Conservation (phyloP, 179 eudicot genomes). For the Patellifolia procumbens region DNA sequence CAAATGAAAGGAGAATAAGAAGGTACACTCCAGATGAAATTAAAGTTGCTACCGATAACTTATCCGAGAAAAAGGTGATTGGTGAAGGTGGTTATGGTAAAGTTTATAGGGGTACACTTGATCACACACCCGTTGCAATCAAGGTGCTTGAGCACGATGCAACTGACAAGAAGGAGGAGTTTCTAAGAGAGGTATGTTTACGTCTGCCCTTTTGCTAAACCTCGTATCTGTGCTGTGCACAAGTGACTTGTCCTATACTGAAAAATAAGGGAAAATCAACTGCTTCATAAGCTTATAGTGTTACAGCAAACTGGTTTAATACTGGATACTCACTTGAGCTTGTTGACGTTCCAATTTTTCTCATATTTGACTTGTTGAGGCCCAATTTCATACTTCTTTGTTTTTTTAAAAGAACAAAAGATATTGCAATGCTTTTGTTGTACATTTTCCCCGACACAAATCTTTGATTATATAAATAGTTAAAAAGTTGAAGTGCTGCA, state of each 20-base stretch:
- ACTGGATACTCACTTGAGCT: not conserved
- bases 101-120: slow-evolving; percentile 73
- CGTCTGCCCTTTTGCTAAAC: not conserved
- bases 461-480: too few relatives aligned
- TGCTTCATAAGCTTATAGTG: not conserved
- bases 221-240: not conserved
- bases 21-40: slow-evolving; percentile 62
- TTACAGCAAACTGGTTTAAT: not conserved
- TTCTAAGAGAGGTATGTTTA: slow-evolving; percentile 83
- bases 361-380: not conserved
- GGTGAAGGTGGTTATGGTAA: slow-evolving; percentile 89
- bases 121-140: slow-evolving; percentile 74
- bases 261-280: not conserved
- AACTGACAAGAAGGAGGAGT: slow-evolving; percentile 67
- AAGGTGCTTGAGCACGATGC: slow-evolving; percentile 71
- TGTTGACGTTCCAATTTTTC: not conserved
- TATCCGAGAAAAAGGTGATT: slow-evolving; percentile 55
- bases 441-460: too few relatives aligned
- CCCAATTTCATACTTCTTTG: not conserved
- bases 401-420: too few relatives aligned
- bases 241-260: not conserved
- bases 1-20: slow-evolving; percentile 58
- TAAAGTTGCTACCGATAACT: slow-evolving; percentile 57
- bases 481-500: too few relatives aligned
- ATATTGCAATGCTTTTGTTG: too few relatives aligned